Evolutionary conservation across 306 rosid genomes (phyloP).

Genomic region (Vigna reflexopilosa): DNA sequence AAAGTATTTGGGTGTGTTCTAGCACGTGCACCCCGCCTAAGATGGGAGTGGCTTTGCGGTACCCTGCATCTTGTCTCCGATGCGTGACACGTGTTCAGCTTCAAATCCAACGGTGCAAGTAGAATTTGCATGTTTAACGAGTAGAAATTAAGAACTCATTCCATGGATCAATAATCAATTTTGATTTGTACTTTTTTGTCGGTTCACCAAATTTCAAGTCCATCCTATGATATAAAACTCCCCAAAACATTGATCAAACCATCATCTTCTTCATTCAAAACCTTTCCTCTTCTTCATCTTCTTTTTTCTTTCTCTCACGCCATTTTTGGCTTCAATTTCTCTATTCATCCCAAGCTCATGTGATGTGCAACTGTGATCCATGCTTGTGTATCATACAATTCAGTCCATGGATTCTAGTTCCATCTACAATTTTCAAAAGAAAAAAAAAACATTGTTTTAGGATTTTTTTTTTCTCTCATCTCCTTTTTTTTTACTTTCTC

Average conservation of each 20-base stretch:
- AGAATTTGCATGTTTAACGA: conserved; percentile 47
- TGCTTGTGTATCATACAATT: conserved; percentile 46
- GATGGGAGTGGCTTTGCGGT: too few relatives aligned
- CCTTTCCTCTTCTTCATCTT: background rate
- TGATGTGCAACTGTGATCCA: conserved; percentile 48
- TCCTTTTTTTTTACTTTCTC: background rate
- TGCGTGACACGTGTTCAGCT: background rate
- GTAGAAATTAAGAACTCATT: conserved; percentile 45
- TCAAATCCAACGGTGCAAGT: conserved; percentile 43
- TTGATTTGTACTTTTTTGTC: conserved; percentile 25
- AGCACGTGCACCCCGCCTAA: conserved; percentile 31
- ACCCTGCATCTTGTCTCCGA: accelerated
- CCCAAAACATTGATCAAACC: background rate
- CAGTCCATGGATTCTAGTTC: conserved; percentile 14
- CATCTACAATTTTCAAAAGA: background rate
- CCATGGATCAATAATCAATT: background rate
- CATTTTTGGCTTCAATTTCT: background rate
- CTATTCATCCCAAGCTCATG: conserved; percentile 23
- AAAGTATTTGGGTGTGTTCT: background rate
- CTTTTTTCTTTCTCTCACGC: background rate
- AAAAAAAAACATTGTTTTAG: background rate
- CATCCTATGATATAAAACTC: too few relatives aligned
- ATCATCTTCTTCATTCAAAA: background rate
- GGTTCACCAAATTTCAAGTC: conserved; percentile 25
- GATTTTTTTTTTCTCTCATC: background rate